Evolutionary conservation across 2,329 filamentous ascomycete genomes (phyloP), one percentile per base, ranked within the genome.

Genomic region (Fusarium sacchari): DNA sequence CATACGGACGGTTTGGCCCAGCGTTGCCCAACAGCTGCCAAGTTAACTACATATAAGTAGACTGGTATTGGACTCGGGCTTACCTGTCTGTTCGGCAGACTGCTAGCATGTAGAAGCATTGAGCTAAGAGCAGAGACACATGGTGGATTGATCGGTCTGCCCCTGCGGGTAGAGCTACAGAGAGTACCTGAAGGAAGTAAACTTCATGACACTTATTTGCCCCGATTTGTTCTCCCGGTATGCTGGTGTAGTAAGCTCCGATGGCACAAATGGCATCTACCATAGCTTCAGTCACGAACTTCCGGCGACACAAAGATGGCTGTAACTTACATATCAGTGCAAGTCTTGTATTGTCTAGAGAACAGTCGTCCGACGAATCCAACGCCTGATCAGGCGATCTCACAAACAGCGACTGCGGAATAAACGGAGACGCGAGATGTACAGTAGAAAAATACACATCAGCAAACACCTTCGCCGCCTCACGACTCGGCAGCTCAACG

Each of bases 91-190:
- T 57, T n/a, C 30, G 32, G 12, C 26, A 57, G 8, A 57, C 28
- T 11, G 53, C 53, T 12, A 57, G 7, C 15, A 57, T 26, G 14
- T 57, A 57, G 13, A 57, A 57, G 53, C 39, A 57, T 57, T 57
- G 53, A 0, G 30, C 28, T 0, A 44, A 13, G n/a, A 57, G 53
- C n/a, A 57, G 39, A 2, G 53, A 43, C 0, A 57, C 53, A 5
- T 44, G 53, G 3, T 44, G 28, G 3, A 57, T 57, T 2, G 28
- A 57, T 5, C 39, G 18, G n/a, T 57, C 52, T 56, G 52, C 26
- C 15, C 20, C 52, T 30, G 52, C 52, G 1, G 52, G 26, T 13
- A 56, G 26, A 11, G 52, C 36, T 10, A 42, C 15, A 6, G 46
- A 49, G 7, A 49, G 14, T 18, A 22, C 46, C 0, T 49, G 22